Evolutionary conservation across 768 basidiomycete genomes (phyloP).

Genomic region (Trametes cubensis): DNA sequence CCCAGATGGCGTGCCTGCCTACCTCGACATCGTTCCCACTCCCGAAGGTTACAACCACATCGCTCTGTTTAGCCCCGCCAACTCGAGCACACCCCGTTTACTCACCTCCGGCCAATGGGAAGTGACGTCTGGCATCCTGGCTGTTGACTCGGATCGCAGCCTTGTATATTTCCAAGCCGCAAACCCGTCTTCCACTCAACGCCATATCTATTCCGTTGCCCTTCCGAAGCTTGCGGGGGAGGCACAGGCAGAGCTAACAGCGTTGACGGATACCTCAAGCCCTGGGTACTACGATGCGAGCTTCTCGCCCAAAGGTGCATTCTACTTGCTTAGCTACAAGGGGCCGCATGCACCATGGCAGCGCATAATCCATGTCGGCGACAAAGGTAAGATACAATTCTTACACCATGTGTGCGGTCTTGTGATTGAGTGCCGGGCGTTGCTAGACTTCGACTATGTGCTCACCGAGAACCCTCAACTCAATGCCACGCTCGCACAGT

Average conservation of each 20-base stretch:
- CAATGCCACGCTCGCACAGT: slow-evolving; percentile 63
- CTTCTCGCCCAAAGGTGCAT: slow-evolving; percentile 87
- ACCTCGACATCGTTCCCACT: slow-evolving; percentile 88
- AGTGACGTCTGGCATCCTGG: slow-evolving; percentile 73
- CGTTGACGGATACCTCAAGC: slow-evolving; percentile 54
- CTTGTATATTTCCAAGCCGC: slow-evolving; percentile 91
- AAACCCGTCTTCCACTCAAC: slow-evolving; percentile 75
- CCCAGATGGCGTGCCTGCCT: slow-evolving; percentile 56
- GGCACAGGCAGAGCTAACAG: slow-evolving; percentile 25
- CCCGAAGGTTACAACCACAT: slow-evolving; percentile 88
- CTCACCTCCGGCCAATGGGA: slow-evolving; percentile 92
- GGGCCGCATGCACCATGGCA: slow-evolving; percentile 91
- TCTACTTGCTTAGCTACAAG: slow-evolving; percentile 76
- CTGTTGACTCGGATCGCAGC: slow-evolving; percentile 66
- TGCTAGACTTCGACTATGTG: slow-evolving; percentile 60
- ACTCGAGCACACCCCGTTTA: slow-evolving; percentile 70
- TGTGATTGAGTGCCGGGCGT: neutral
- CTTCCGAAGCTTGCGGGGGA: slow-evolving; percentile 55
- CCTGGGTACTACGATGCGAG: slow-evolving; percentile 63
- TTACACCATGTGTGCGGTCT: neutral
- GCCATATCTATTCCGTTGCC: slow-evolving; percentile 80
- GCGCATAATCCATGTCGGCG: slow-evolving; percentile 62
- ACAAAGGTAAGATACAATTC: slow-evolving; percentile 40
- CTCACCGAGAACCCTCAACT: slow-evolving; percentile 74
- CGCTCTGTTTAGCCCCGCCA: slow-evolving; percentile 84